These are phyloP conservation scores for Cyanidium caldarium DNA, from an alignment of 23 red algal species.

Conservation along the genomic window DNA sequence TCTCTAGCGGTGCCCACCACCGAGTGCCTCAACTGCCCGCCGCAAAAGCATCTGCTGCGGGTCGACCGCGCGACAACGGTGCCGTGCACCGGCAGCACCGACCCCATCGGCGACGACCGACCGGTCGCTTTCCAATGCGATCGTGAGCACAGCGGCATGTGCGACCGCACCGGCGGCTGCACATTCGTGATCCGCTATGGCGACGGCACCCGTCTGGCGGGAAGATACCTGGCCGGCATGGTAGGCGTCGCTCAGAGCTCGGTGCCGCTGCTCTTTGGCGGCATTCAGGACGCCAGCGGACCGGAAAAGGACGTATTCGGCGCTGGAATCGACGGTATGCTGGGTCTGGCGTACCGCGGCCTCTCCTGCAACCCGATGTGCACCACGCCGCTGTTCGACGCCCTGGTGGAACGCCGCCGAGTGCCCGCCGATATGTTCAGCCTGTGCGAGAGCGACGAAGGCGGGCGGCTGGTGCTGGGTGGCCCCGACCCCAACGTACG, in stretches of 20 bases:
- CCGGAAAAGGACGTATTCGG: background rate
- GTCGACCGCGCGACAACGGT: background rate
- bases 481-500: conserved; percentile 34
- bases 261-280: background rate
- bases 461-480: conserved; percentile 63
- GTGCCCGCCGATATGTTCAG: conserved; percentile 58
- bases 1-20: background rate
- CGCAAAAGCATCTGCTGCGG: background rate
- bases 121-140: background rate
- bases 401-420: conserved; percentile 33
- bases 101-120: background rate
- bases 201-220: background rate
- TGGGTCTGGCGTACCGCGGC: conserved; percentile 66
- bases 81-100: background rate
- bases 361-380: conserved; percentile 86
- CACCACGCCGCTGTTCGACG: conserved; percentile 66
- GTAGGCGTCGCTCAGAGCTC: background rate
- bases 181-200: background rate
- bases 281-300: background rate
- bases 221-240: background rate
- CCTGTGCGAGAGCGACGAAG: conserved; percentile 55
- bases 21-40: background rate
- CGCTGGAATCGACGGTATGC: conserved; percentile 44
- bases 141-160: background rate
- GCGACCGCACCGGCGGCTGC: background rate